A percentile compares a stretch with the other conserved stretches of the same genome.
Evolutionary conservation across 805 yeast genomes (phyloP).

Genomic region (Candida tammaniensis): DNA sequence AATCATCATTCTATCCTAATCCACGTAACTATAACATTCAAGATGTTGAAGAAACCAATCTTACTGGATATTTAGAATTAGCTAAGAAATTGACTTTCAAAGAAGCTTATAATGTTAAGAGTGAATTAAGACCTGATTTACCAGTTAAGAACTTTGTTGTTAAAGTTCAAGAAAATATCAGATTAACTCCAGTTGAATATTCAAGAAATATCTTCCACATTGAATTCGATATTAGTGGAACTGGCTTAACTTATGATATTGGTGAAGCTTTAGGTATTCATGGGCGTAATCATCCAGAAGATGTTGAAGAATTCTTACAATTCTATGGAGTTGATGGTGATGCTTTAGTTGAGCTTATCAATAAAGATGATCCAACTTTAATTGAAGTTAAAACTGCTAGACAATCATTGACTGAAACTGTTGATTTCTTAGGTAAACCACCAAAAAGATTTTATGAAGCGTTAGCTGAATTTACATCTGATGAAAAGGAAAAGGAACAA

Average conservation of each 20-base stretch:
- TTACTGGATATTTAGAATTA: slow-evolving; percentile 43
- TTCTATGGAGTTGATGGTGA: slow-evolving; percentile 72
- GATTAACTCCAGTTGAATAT: slow-evolving; percentile 87
- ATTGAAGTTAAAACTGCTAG: slow-evolving; percentile 77
- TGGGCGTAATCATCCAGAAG: slow-evolving; percentile 71
- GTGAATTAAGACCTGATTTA: slow-evolving; percentile 80
- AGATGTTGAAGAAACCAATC: slow-evolving; percentile 40
- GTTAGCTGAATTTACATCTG: slow-evolving; percentile 68
- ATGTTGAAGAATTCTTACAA: slow-evolving; percentile 66
- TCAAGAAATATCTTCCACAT: slow-evolving; percentile 95
- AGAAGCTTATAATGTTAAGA: slow-evolving; percentile 67
- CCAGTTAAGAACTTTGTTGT: slow-evolving; percentile 83
- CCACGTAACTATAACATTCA: slow-evolving; percentile 39
- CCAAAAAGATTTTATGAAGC: slow-evolving; percentile 91
- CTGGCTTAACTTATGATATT: slow-evolving; percentile 86
- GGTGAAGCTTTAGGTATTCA: slow-evolving; percentile 98
- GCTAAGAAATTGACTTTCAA: slow-evolving; percentile 74
- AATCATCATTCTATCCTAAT: slow-evolving; percentile 65
- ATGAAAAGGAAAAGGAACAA: slow-evolving; percentile 60
- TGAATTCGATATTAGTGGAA: slow-evolving; percentile 87
- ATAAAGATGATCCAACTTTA: slow-evolving; percentile 55
- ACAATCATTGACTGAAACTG: slow-evolving; percentile 74
- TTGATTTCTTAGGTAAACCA: slow-evolving; percentile 92
- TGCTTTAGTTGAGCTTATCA: slow-evolving; percentile 66
- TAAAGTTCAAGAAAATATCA: slow-evolving; percentile 85